phyloP scores from a whole-genome alignment of 2,329 filamentous ascomycete genomes.

The Epichloe coenophiala region DNA sequence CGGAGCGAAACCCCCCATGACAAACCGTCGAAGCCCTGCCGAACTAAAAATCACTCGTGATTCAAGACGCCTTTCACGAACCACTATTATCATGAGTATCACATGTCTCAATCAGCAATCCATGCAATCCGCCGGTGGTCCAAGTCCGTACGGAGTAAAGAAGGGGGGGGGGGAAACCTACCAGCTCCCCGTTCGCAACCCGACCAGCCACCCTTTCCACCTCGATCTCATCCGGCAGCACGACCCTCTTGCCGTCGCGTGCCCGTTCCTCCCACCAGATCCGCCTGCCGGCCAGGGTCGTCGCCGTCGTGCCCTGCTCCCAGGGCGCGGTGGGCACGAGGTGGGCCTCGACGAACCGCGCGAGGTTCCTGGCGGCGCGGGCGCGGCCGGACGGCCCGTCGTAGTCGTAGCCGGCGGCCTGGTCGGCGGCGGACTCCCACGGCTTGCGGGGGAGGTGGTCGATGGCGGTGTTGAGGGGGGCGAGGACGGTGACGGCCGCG shows the following conservation, averaged over 20 bases:
- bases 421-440: constrained; percentile 61
- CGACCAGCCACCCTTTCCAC: constrained; percentile 60
- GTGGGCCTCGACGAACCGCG: constrained; percentile 75
- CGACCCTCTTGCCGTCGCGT: constrained; percentile 51
- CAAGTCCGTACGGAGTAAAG: no score
- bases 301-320: constrained; percentile 50
- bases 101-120: no score
- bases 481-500: constrained; percentile 56
- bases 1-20: no score
- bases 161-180: constrained; percentile 17
- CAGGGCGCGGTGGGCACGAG: constrained; percentile 61
- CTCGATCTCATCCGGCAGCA: constrained; percentile 69
- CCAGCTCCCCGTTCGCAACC: constrained; percentile 77
- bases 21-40: no score
- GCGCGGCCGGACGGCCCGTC: constrained; percentile 36
- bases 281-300: constrained; percentile 48
- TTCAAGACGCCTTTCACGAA: constrained; percentile 43
- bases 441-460: constrained; percentile 70
- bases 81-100: constrained; percentile 37
- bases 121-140: no score
- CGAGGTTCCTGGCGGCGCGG: constrained; percentile 63
- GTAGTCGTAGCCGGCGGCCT: constrained; percentile 14
- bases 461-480: constrained; percentile 73
- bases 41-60: constrained; percentile 16
- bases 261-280: constrained; percentile 71